A percentile compares a stretch with the other conserved stretches of the same genome.
Conservation (phyloP, 768 basidiomycete genomes). For the Tubosaeta sp. region DNA sequence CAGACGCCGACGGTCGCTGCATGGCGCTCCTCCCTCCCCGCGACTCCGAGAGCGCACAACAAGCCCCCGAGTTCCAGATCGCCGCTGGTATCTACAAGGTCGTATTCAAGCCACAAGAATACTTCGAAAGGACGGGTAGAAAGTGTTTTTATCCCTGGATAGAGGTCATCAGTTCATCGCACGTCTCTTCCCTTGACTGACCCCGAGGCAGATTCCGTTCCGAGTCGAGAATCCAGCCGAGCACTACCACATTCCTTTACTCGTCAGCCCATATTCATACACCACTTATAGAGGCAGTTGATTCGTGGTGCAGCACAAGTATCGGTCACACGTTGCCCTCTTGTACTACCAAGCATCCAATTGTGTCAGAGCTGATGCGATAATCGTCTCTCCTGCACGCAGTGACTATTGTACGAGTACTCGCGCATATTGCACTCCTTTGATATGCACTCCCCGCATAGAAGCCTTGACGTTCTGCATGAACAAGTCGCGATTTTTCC, state of each 20-base stretch:
- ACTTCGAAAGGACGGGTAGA: conserved; percentile 62
- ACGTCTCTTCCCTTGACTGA: conserved; percentile 2
- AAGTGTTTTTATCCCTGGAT: conserved; percentile 88
- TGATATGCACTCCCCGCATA: conserved; percentile 78
- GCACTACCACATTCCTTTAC: conserved; percentile 88
- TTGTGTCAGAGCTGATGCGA: conserved; percentile 2
- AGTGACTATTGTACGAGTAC: conserved; percentile 50
- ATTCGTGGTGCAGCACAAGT: conserved; percentile 6
- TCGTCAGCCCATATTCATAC: conserved; percentile 88
- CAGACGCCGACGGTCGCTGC: conserved; percentile 82
- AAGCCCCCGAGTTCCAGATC: conserved; percentile 38
- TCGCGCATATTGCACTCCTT: conserved; percentile 74
- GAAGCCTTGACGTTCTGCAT: conserved; percentile 78
- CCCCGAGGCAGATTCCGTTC: conserved; percentile 67
- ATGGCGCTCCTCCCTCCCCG: conserved; percentile 61
- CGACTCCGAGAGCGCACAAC: conserved; percentile 41
- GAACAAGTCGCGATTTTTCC: conserved; percentile 83
- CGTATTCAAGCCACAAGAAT: conserved; percentile 76
- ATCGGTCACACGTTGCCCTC: conserved; percentile 2
- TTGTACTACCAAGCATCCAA: conserved; percentile 5
- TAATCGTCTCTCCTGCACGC: background rate
- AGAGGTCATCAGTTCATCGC: conserved; percentile 50
- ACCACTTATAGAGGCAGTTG: conserved; percentile 93
- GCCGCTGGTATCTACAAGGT: conserved; percentile 67
- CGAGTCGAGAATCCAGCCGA: conserved; percentile 65